These are phyloP conservation scores for Pterocarpus macrocarpus DNA, from an alignment of 306 rosid genomes.

Conservation along the genomic window DNA sequence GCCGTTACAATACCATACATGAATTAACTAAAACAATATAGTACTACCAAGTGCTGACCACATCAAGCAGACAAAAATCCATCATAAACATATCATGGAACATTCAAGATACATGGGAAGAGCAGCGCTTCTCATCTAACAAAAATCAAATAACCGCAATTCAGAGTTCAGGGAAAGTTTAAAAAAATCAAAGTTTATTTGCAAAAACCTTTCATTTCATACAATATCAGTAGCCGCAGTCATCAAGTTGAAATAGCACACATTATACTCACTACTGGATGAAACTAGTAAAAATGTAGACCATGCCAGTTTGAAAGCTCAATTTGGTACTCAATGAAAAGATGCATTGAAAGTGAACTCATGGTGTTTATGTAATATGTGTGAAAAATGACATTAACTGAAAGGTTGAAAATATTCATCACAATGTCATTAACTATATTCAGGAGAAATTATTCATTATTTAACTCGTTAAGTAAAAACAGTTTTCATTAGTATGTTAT, in stretches of 20 bases:
- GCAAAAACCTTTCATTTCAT: background rate
- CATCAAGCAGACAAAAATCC: constrained; percentile 34
- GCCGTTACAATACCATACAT: constrained; percentile 44
- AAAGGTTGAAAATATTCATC: constrained; percentile 4
- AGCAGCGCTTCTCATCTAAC: constrained; percentile 5
- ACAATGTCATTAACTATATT: background rate
- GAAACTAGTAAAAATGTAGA: background rate
- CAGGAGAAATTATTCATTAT: constrained; percentile 3
- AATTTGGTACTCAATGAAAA: background rate
- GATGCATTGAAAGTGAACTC: background rate
- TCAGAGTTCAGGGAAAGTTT: constrained; percentile 6
- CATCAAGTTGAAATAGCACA: constrained; percentile 5
- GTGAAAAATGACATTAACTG: background rate
- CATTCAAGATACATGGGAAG: constrained; percentile 23
- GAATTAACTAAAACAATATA: constrained; percentile 40
- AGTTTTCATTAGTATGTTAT: constrained; percentile 1
- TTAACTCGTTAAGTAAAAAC: constrained; percentile 6
- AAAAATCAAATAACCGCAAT: constrained; percentile 23
- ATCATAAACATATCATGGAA: constrained; percentile 9
- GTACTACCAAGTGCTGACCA: constrained; percentile 22
- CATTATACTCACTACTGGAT: background rate
- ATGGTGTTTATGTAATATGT: background rate
- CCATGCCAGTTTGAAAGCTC: constrained; percentile 12
- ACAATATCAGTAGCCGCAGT: constrained; percentile 15
- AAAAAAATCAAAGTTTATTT: constrained; percentile 8